Evolutionary conservation across 352 stramenopile species (phyloP).

Genomic region (Globisporangium yorkense): DNA sequence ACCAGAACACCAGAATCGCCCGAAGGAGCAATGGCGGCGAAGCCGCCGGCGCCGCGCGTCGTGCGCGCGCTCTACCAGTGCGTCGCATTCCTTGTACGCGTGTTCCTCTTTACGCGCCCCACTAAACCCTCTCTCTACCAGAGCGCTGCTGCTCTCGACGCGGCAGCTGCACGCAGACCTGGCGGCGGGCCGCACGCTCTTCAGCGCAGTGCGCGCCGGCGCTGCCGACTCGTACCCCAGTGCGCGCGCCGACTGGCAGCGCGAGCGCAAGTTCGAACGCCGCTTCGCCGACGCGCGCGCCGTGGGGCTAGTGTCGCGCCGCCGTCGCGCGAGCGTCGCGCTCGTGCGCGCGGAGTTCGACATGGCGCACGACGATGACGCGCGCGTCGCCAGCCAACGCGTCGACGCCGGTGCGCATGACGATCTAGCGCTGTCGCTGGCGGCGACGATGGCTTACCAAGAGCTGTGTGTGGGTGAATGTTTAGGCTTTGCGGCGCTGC

Average conservation of each 20-base stretch:
- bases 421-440: background rate
- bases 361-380: slow-evolving; percentile 23
- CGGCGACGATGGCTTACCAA: background rate
- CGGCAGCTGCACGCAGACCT: slow-evolving; percentile 49
- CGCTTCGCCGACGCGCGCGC: slow-evolving; percentile 47
- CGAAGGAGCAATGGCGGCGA: background rate
- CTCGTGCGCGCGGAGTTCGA: slow-evolving; percentile 56
- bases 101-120: background rate
- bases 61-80: slow-evolving; percentile 41
- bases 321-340: slow-evolving; percentile 22
- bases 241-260: slow-evolving; percentile 68
- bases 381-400: slow-evolving; percentile 24
- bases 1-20: background rate
- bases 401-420: slow-evolving; percentile 39
- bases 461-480: background rate
- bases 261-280: slow-evolving; percentile 50
- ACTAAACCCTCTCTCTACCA: slow-evolving; percentile 11
- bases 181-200: slow-evolving; percentile 41
- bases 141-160: slow-evolving; percentile 46
- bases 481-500: slow-evolving; percentile 49
- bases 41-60: slow-evolving; percentile 16
- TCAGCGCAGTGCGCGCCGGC: slow-evolving; percentile 58
- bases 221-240: slow-evolving; percentile 56
- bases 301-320: slow-evolving; percentile 18
- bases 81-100: background rate